Conservation (phyloP, 768 basidiomycete genomes). For the Calvatia gigantea region DNA sequence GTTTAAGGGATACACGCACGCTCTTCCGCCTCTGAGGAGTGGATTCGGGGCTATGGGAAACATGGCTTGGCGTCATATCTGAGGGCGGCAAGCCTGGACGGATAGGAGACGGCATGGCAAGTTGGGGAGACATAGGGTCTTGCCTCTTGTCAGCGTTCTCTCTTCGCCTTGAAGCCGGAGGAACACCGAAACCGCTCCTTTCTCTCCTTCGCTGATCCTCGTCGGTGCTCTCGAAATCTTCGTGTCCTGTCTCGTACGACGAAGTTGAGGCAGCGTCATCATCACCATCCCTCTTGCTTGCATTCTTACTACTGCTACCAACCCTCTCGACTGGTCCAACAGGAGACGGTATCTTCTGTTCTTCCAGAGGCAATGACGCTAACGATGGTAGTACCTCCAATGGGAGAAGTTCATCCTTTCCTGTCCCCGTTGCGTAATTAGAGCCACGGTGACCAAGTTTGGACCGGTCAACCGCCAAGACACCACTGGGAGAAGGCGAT, state of each 20-base stretch:
- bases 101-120: background rate
- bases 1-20: constrained; percentile 73
- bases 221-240: constrained; percentile 32
- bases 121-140: constrained; percentile 9
- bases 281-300: constrained; percentile 18
- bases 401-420: background rate
- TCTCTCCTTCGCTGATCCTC: constrained; percentile 4
- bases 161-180: background rate
- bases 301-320: background rate
- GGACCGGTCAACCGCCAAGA: no score
- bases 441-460: background rate
- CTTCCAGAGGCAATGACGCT: background rate
- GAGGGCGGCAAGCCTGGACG: background rate
- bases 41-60: background rate
- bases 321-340: background rate
- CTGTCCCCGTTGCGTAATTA: background rate
- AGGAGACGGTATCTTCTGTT: background rate
- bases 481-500: constrained; percentile 40
- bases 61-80: background rate
- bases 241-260: constrained; percentile 66
- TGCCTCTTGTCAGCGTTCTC: constrained; percentile 13
- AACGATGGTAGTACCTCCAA: background rate
- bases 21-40: constrained; percentile 53
- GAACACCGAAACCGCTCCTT: background rate
- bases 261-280: constrained; percentile 47